Base-by-base conservation (phyloP, 1,139 yeast genomes). In the Blastobotrys arbuscula region DNA sequence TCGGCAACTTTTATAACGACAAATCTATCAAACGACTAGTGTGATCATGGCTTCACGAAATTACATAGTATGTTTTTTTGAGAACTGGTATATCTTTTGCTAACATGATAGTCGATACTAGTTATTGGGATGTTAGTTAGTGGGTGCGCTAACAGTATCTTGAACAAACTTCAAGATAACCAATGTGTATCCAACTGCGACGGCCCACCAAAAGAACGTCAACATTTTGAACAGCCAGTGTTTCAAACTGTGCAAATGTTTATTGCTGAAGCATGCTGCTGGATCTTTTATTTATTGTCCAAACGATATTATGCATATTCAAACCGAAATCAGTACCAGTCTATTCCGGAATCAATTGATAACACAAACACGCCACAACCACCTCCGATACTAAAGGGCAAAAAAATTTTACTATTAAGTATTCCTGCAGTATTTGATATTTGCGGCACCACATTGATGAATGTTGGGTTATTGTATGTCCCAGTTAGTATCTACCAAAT, bases 401-500 rank as follows among this genome's bases (percentile, higher is more conserved):
- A 57, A n/a, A 56, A 54, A 42, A 60, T 71, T 2, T 42, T 68
- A 15, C 52, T 72, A 6, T 61, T 78, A 45, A 70, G 86, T 0
- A 65, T 83, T 34, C 94, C 95, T 0, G 79, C 94, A 0, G 62
- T 76, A 12, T 83, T 89, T 64, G 95, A 86, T 63, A 73, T 85
- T 49, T 62, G 77, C 42, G 92, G 84, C 2, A 85, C 95, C 1
- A 84, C 94, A 0, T 66, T 85, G 57, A 76, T 85, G 78, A 83
- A 84, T 58, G 65, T 84, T n/a, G 95, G 94, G 0, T 72, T 86
- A 54, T 65, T 84, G 15, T 79, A 81, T 62, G 81, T 82, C 1
- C 94, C 95, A 0, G 95, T 85, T n/a, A 82, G 90, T 1, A 76
- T 85, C 42, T 86, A 84, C 65, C 95, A 86, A 63, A 86, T 86